A percentile compares a stretch with the other conserved stretches of the same genome.
phyloP scores from a whole-genome alignment of 352 stramenopile genomes.

The Poterioochromonas sp. region DNA sequence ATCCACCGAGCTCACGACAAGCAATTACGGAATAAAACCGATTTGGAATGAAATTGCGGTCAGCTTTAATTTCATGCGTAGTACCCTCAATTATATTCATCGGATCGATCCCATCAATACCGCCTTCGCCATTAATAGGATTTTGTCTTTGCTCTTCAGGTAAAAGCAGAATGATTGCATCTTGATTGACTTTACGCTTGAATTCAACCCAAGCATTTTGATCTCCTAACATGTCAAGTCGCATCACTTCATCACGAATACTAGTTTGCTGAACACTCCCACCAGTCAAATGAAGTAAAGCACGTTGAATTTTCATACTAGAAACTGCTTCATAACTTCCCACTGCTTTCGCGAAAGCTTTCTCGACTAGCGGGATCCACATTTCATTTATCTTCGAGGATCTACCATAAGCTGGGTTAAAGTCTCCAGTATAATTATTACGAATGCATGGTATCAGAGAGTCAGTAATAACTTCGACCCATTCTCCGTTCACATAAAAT shows the following conservation, averaged over 20 bases:
- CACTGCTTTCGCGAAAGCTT: slow-evolving; percentile 72
- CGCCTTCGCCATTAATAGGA: background rate
- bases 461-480: slow-evolving; percentile 72
- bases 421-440: background rate
- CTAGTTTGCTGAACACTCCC: slow-evolving; percentile 53
- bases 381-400: slow-evolving; percentile 67
- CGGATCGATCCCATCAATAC: background rate
- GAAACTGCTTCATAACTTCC: slow-evolving; percentile 51
- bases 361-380: slow-evolving; percentile 71
- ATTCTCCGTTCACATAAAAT: slow-evolving; percentile 78
- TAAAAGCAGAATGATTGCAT: background rate
- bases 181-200: background rate
- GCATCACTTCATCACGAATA: background rate
- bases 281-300: slow-evolving; percentile 72
- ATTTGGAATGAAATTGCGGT: background rate
- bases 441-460: slow-evolving; percentile 58
- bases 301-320: slow-evolving; percentile 54
- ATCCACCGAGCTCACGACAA: slow-evolving; percentile 57
- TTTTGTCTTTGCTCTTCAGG: background rate
- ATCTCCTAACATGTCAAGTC: background rate
- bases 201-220: background rate
- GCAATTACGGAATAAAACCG: slow-evolving; percentile 50
- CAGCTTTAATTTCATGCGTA: background rate
- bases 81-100: background rate
- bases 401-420: slow-evolving; percentile 54